These are phyloP conservation scores for Pichia eremophila DNA, from an alignment of 805 yeast genomes.

Conservation along the genomic window DNA sequence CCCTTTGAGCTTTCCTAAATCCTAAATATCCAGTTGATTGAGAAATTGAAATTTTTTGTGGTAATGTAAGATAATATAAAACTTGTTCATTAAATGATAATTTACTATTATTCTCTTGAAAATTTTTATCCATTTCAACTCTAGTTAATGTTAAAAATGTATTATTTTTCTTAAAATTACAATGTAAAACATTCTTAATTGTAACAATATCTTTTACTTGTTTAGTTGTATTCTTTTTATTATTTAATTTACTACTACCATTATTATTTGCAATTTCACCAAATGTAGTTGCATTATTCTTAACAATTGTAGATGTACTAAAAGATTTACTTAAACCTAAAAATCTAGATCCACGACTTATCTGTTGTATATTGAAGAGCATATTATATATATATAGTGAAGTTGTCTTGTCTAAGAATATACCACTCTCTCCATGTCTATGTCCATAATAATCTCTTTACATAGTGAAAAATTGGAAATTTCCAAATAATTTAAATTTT, in stretches of 20 bases:
- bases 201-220: slow-evolving; percentile 16
- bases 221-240: slow-evolving; percentile 7
- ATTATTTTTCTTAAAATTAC: slow-evolving; percentile 72
- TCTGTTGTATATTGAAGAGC: too few relatives aligned
- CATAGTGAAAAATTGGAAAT: too few relatives aligned
- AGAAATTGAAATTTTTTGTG: slow-evolving; percentile 61
- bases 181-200: slow-evolving; percentile 67
- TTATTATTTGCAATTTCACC: slow-evolving; percentile 20
- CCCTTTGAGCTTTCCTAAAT: slow-evolving; percentile 80
- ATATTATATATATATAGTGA: too few relatives aligned
- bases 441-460: too few relatives aligned
- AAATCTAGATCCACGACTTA: too few relatives aligned
- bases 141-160: slow-evolving; percentile 70
- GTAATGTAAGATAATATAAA: slow-evolving; percentile 67
- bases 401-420: too few relatives aligned
- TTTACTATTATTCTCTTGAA: slow-evolving; percentile 44
- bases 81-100: slow-evolving; percentile 60
- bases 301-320: neutral
- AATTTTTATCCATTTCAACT: slow-evolving; percentile 55
- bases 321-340: too few relatives aligned
- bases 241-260: slow-evolving; percentile 3
- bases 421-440: too few relatives aligned
- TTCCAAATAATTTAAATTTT: too few relatives aligned
- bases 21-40: slow-evolving; percentile 82
- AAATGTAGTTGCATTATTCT: slow-evolving; percentile 14